Evolutionary conservation across 306 rosid species (phyloP).

Genomic region (Quercus berberidifolia): DNA sequence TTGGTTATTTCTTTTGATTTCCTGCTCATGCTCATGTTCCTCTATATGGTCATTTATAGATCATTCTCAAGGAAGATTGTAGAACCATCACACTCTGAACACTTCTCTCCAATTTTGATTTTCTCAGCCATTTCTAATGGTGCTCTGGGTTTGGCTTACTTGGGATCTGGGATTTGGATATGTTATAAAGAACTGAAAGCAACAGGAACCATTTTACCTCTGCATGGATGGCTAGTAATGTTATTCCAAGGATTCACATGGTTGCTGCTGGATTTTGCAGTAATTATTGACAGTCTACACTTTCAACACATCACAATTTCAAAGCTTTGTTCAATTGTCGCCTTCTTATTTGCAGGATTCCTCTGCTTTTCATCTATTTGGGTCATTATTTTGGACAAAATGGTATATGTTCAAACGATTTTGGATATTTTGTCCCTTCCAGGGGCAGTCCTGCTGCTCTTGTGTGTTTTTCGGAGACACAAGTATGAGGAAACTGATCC

Average conservation of each 20-base stretch:
- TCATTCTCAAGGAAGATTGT: too few relatives aligned
- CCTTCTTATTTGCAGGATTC: constrained; percentile 44
- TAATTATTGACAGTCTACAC: constrained; percentile 28
- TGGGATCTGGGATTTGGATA: too few relatives aligned
- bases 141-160: too few relatives aligned
- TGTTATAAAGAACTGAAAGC: too few relatives aligned
- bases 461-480: constrained; percentile 22
- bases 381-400: constrained; percentile 26
- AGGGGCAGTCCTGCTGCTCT: constrained; percentile 45
- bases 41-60: too few relatives aligned
- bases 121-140: too few relatives aligned
- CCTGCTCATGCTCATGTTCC: too few relatives aligned
- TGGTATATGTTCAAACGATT: constrained; percentile 31
- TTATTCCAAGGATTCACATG: constrained; percentile 68
- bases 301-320: too few relatives aligned
- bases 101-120: too few relatives aligned
- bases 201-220: constrained; percentile 18
- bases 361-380: constrained; percentile 37
- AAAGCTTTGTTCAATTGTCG: constrained; percentile 33
- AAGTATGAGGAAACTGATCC: constrained; percentile 23
- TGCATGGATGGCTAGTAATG: constrained; percentile 53
- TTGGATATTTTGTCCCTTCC: constrained; percentile 48
- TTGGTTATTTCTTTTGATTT: too few relatives aligned
- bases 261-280: constrained; percentile 50
- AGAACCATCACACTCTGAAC: too few relatives aligned